Conservation (phyloP, 768 basidiomycete genomes). For the Lentinula sp. region DNA sequence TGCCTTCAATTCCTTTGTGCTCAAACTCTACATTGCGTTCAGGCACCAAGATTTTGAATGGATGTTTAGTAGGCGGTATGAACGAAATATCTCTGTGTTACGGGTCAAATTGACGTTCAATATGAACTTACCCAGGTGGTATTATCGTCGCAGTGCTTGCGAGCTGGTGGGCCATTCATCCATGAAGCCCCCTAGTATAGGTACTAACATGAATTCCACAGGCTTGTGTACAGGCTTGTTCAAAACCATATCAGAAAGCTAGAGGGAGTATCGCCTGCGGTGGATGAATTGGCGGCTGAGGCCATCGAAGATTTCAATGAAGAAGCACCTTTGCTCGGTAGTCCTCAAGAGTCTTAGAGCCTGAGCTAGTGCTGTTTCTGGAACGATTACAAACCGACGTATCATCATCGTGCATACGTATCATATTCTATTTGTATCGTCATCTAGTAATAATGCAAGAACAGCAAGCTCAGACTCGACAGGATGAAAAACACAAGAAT, state of each 20-base stretch:
- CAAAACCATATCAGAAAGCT: constrained; percentile 54
- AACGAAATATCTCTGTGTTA: background rate
- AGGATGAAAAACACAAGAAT: constrained; percentile 89
- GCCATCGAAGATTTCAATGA: constrained; percentile 55
- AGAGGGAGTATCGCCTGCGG: constrained; percentile 38
- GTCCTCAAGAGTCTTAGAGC: background rate
- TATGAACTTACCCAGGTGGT: constrained; percentile 25
- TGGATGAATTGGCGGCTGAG: constrained; percentile 52
- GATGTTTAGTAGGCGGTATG: constrained; percentile 39
- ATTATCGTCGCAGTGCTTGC: constrained; percentile 50
- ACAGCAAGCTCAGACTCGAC: constrained; percentile 85
- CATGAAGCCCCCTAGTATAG: constrained; percentile 5
- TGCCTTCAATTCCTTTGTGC: background rate
- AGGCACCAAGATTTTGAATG: constrained; percentile 66
- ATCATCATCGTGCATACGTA: background rate
- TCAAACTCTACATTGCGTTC: constrained; percentile 7
- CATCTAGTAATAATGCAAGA: constrained; percentile 83
- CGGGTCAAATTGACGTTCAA: background rate
- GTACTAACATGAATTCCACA: constrained; percentile 19
- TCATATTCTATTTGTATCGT: constrained; percentile 1
- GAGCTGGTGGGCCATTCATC: constrained; percentile 49
- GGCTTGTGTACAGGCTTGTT: constrained; percentile 62
- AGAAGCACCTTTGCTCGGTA: constrained; percentile 46
- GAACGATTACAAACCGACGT: too few species aligned
- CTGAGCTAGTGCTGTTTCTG: background rate